phyloP scores from a whole-genome alignment of 129 eudicot species.

The Pulicaria dysenterica region DNA sequence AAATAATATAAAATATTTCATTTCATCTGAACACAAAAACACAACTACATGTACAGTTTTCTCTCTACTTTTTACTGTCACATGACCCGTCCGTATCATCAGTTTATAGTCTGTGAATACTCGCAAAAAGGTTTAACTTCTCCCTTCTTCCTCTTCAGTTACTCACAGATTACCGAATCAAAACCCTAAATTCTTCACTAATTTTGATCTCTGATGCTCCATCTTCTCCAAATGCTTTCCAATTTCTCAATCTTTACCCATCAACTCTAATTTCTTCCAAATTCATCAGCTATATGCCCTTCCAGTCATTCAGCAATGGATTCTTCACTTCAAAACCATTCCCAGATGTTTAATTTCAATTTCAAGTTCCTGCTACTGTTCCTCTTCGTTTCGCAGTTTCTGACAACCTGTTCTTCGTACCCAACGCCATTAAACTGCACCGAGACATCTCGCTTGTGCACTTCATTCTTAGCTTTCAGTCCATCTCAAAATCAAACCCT shows the following conservation, averaged over 20 bases:
- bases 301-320: slow-evolving; percentile 32
- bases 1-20: background rate
- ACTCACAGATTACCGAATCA: background rate
- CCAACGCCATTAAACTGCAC: slow-evolving; percentile 77
- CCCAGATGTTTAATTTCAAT: background rate
- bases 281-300: slow-evolving; percentile 9
- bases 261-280: background rate
- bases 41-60: background rate
- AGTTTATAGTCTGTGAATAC: background rate
- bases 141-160: background rate
- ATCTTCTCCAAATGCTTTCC: background rate
- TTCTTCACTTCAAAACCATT: background rate
- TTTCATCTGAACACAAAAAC: background rate
- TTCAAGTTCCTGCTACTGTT: slow-evolving; percentile 18
- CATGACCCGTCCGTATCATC: slow-evolving; percentile 14
- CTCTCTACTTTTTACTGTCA: slow-evolving; percentile 30
- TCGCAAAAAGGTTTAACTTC: slow-evolving; percentile 8
- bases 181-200: slow-evolving; percentile 12
- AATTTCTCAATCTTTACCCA: slow-evolving; percentile 12
- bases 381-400: background rate
- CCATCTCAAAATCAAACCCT: slow-evolving; percentile 62
- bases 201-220: slow-evolving; percentile 12
- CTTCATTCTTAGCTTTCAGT: slow-evolving; percentile 76
- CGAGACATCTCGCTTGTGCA: slow-evolving; percentile 69
- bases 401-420: slow-evolving; percentile 29